A percentile compares a stretch with the other conserved stretches of the same genome.
Evolutionary conservation across 331 rosid species (phyloP).

Genomic region (Spiraea crenata): DNA sequence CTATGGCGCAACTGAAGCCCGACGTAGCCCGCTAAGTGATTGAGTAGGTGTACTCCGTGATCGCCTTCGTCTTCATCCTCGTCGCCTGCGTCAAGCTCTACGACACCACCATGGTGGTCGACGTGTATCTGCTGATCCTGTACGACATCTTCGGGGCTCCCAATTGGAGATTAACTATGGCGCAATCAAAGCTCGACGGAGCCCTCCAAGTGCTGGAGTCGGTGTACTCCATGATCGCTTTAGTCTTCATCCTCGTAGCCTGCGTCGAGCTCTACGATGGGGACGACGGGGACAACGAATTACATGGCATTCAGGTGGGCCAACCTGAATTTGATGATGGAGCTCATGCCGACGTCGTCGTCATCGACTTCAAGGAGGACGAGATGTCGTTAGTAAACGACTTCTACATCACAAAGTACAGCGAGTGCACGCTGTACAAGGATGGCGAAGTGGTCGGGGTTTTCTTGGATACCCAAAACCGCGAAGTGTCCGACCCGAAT

Average conservation of each 20-base stretch:
- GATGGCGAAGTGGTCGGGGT: constrained; percentile 64
- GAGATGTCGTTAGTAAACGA: constrained; percentile 74
- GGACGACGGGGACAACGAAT: constrained; percentile 60
- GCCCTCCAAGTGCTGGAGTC: constrained; percentile 63
- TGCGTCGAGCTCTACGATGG: constrained; percentile 91
- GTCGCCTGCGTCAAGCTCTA: constrained; percentile 88
- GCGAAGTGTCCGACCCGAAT: constrained; percentile 39
- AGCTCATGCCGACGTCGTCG: constrained; percentile 71
- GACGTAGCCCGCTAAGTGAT: constrained; percentile 53
- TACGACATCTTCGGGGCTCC: constrained; percentile 87
- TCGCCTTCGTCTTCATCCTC: constrained; percentile 69
- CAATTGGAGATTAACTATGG: constrained; percentile 25
- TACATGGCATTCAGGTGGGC: constrained; percentile 98
- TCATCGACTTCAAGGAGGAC: constrained; percentile 69
- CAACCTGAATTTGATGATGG: constrained; percentile 38
- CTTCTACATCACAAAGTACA: constrained; percentile 64
- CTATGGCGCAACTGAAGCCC: constrained; percentile 43
- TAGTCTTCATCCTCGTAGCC: constrained; percentile 67
- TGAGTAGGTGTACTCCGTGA: constrained; percentile 65
- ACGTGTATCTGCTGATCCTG: constrained; percentile 89
- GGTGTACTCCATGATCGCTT: constrained; percentile 66
- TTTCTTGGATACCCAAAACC: constrained; percentile 75
- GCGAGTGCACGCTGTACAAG: constrained; percentile 51
- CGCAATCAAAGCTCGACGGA: constrained; percentile 44
- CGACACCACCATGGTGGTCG: constrained; percentile 94